Evolutionary conservation across 208 protist species (phyloP).

Genomic region (Sergeia podlipaevii): DNA sequence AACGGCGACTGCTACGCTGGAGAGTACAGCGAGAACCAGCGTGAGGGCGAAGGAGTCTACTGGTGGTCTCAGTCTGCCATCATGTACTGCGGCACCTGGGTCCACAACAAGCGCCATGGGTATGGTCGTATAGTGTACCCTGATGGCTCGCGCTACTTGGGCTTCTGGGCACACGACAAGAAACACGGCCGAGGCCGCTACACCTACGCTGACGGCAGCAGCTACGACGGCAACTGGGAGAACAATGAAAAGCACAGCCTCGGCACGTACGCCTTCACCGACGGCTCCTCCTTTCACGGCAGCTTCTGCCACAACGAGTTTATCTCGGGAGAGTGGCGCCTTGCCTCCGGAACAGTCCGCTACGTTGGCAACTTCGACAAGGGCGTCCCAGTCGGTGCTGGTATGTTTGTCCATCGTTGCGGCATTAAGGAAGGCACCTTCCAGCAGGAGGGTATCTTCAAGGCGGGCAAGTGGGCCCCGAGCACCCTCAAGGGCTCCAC

Average conservation of each 20-base stretch:
- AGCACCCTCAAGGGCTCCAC: constrained; percentile 54
- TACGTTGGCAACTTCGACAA: constrained; percentile 84
- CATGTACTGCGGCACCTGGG: constrained; percentile 75
- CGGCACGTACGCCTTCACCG: constrained; percentile 68
- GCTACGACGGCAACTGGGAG: constrained; percentile 77
- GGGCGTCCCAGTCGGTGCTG: constrained; percentile 58
- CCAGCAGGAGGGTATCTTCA: constrained; percentile 74
- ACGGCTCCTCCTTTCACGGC: constrained; percentile 66
- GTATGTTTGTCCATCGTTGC: constrained; percentile 81
- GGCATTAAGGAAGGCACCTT: constrained; percentile 58
- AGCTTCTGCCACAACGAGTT: constrained; percentile 78
- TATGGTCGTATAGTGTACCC: constrained; percentile 85
- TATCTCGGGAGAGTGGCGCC: constrained; percentile 75
- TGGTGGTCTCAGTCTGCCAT: constrained; percentile 58
- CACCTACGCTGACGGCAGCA: constrained; percentile 81
- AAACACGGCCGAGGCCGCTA: constrained; percentile 76
- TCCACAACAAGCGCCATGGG: constrained; percentile 63
- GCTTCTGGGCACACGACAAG: constrained; percentile 58
- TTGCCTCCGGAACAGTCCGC: constrained; percentile 62
- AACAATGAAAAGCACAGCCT: constrained; percentile 72
- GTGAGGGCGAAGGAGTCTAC: constrained; percentile 72
- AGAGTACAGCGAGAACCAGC: constrained; percentile 78
- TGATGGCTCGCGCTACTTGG: constrained; percentile 79
- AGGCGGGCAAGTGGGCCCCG: constrained; percentile 62
- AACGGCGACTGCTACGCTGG: constrained; percentile 86